These are phyloP conservation scores for Tetrahymena thermophila DNA, from an alignment of 73 alveolate species.

Conservation along the genomic window DNA sequence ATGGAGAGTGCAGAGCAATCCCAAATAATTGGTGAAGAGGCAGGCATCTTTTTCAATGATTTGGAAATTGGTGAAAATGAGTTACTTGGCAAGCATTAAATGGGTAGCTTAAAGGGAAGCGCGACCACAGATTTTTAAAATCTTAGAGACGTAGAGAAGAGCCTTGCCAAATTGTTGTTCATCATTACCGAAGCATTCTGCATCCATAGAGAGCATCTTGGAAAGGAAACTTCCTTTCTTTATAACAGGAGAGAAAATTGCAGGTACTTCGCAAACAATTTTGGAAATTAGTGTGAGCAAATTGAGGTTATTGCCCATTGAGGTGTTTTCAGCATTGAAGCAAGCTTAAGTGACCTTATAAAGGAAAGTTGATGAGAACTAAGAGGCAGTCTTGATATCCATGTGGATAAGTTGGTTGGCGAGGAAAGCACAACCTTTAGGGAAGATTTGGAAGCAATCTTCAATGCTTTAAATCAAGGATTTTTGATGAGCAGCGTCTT, in stretches of 20 bases:
- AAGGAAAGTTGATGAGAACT: neutral
- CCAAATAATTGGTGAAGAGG: neutral
- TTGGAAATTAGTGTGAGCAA: neutral
- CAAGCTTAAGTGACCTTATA: neutral
- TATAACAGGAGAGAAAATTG: neutral
- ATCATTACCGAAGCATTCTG: neutral
- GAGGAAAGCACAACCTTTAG: neutral
- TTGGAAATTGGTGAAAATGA: neutral
- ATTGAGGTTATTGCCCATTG: neutral
- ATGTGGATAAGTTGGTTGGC: neutral
- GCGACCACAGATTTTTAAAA: neutral
- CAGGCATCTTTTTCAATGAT: neutral
- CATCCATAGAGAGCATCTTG: neutral
- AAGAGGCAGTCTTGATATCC: neutral
- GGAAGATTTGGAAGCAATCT: neutral
- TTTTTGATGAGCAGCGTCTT: neutral
- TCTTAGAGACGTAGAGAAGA: neutral
- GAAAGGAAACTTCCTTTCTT: conserved; percentile 1
- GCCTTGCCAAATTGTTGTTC: neutral
- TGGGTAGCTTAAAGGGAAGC: neutral
- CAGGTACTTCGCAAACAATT: neutral
- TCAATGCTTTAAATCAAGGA: neutral
- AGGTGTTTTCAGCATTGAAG: neutral
- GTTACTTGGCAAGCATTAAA: neutral
- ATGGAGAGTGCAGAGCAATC: neutral